Base-by-base conservation (phyloP, 2,329 filamentous ascomycete species). In the Arthrobotrys sphaeroides region DNA sequence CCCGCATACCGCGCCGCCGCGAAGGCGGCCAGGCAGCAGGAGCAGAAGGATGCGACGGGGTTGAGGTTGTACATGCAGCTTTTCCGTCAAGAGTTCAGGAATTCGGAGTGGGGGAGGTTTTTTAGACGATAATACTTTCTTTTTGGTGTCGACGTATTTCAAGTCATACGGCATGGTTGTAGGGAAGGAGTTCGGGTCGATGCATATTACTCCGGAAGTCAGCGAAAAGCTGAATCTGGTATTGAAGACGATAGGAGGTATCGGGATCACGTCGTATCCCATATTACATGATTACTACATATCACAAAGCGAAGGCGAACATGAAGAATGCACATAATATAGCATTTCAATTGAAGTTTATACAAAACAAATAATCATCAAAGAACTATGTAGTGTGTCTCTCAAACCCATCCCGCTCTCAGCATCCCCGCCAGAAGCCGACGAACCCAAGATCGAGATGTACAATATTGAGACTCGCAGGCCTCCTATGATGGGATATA, bases 31-130 rank as follows among this genome's bases (percentile, higher is more conserved):
- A 49, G 60, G 16, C 59, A 57, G 24, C 64, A 75, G 33, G 73
- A 53, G 13, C 55, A 60, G 22, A 62, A 69, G 42, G 33, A 61
- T 20, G 60, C 65, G 2, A 77, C 66, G 4, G 73, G 73, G 6
- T 13, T 77, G 18, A 53, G 36, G 18, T 12, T 70, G 12, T 77
- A 72, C 43, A 24, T 31, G 13, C 59, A 61, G 7, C 66, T 77
- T 22, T 77, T 70, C 73, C 65, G 67, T 26, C 51, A 77, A 12
- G 66, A 77, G 40, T 70, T 77, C 24, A 40, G 49, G 43, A 70
- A 77, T n/a, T 77, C 73, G 1, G 73, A 77, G 33, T 70, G 65
- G 65, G 73, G 73, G 10, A 65, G 55, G 12, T 47, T 77, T 5
- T 77, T 70, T 20, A 43, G 65, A 31, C 60, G 67, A 59, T 77